Base-by-base conservation (phyloP, 768 basidiomycete genomes). In the Sutorius australiensis region DNA sequence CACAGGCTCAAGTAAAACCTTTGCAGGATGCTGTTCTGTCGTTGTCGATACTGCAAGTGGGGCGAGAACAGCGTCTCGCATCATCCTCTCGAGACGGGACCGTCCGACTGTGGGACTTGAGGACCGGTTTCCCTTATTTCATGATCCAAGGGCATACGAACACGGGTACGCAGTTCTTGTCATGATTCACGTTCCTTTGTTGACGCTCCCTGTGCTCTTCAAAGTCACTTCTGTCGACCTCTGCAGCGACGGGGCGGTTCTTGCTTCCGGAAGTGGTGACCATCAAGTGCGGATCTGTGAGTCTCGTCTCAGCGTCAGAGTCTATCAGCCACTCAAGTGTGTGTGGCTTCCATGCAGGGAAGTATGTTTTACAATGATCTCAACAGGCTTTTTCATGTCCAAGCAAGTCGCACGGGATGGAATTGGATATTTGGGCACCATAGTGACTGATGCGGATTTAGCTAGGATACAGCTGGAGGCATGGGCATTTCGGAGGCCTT, bases 211-310 rank as follows among this genome's bases (percentile, higher is more conserved):
- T 48, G 48, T 33, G 30, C 38, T 11, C 37, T 36, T 24, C 11
- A 28, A 46, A 72, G 72, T 74, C 19, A 74, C 71, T 11, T 68
- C 73, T 32, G 70, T 73, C n/a, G 74, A 71, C 63, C 62, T 73
- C 46, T 66, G 68, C 52, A 59, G 52, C 21, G 60, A 67, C 46
- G 73, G 72, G 6, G 55, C 51, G 16, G 37, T 60, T 31, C 57
- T 73, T 16, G 74, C 67, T 48, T 74, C 73, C 2, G 72, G 72
- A 54, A 73, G 72, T 27, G 72, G 72, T 24, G 72, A 73, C 58
- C 60, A 60, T 45, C 57, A 66, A 58, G 69, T 71, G 48, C 66
- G 73, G 54, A 72, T 73, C 55, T 74, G 72, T 74, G 51, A 58
- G 68, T 59, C 39, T 28, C 42, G 42, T 46, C 41, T 44, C 37